Base-by-base conservation (phyloP, 768 basidiomycete species). In the Russula compacta region DNA sequence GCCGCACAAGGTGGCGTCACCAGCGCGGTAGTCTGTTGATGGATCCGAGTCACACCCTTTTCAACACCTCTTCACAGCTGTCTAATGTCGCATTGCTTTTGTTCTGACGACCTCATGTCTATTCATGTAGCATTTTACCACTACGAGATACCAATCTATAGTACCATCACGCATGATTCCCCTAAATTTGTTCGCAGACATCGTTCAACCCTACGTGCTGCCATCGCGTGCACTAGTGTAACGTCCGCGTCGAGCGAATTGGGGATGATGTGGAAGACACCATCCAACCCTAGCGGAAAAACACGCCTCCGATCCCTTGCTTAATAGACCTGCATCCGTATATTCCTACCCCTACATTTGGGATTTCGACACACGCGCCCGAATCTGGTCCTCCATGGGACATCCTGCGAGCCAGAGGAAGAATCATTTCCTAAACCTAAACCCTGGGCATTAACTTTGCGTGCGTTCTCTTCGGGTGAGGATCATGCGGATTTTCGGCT, bases 1-100 rank as follows among this genome's bases (percentile, higher is more conserved):
- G 24, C 64, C 66, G 39, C 58, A 65, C 11, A 51, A 56, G 42
- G 12, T 52, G 17, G 46, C 43, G 32, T 59, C 56, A 10, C 61
- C 58, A 35, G 61, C 57, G 2, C 61, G 64, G 50, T 65, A 58
- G 57, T 11, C 35, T 11, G 21, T 39, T 38, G n/a, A 50, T 40
- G 6, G 19, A 15, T 15, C 42, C 50, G 35, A 21, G 35, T 38
- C 35, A 8, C 21, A 19, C 12, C 6, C 14, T 44, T 19, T 32
- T 6, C 3, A 8, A 33, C 14, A 12, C 42, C 55, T 36, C 40
- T 56, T n/a, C 43, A 57, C 42, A 10, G 6, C 33, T 58, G 48
- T 58, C 56, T 47, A 21, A 48, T n/a, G 39, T 19, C 53, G 54
- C 46, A 58, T 48, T 62, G 55, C 59, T 57, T 53, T 48, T 29